Evolutionary conservation across 768 basidiomycete genomes (phyloP).

Genomic region (Amanita rubescens): DNA sequence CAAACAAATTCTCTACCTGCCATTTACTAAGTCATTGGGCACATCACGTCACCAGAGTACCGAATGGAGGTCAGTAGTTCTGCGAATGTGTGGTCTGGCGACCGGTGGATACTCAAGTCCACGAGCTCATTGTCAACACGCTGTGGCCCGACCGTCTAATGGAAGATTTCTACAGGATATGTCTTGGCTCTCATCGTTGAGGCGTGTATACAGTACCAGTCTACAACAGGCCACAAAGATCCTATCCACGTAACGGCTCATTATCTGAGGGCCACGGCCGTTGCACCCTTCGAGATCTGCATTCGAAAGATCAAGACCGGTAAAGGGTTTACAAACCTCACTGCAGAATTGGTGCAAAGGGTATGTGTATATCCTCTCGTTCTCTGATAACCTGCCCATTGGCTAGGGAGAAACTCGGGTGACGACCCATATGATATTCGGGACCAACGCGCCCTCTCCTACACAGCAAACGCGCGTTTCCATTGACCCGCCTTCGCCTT

Average conservation of each 20-base stretch:
- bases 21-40: not conserved
- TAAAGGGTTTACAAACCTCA: slow-evolving; percentile 47
- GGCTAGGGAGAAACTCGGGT: slow-evolving; percentile 39
- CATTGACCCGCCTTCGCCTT: slow-evolving; percentile 45
- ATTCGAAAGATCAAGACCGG: slow-evolving; percentile 43
- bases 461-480: slow-evolving; percentile 21
- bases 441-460: slow-evolving; percentile 30
- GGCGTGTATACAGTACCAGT: slow-evolving; percentile 46
- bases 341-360: slow-evolving; percentile 51
- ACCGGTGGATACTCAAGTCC: too few species aligned
- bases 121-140: not conserved
- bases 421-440: slow-evolving; percentile 50
- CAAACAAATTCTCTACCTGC: slow-evolving; percentile 7
- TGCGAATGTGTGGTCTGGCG: too few species aligned
- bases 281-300: slow-evolving; percentile 37
- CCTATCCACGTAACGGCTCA: slow-evolving; percentile 56
- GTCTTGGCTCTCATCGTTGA: slow-evolving; percentile 47
- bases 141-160: not conserved
- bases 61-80: slow-evolving; percentile 41
- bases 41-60: slow-evolving; percentile 26
- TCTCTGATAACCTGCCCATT: not conserved
- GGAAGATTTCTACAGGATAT: slow-evolving; percentile 37
- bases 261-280: slow-evolving; percentile 39
- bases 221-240: slow-evolving; percentile 39
- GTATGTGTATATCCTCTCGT: slow-evolving; percentile 24